Percentiles rank a stretch among this genome's conserved stretches.
Evolutionary conservation across 164 flowering plant genomes (phyloP).

Genomic region (Hamamelis virginiana): DNA sequence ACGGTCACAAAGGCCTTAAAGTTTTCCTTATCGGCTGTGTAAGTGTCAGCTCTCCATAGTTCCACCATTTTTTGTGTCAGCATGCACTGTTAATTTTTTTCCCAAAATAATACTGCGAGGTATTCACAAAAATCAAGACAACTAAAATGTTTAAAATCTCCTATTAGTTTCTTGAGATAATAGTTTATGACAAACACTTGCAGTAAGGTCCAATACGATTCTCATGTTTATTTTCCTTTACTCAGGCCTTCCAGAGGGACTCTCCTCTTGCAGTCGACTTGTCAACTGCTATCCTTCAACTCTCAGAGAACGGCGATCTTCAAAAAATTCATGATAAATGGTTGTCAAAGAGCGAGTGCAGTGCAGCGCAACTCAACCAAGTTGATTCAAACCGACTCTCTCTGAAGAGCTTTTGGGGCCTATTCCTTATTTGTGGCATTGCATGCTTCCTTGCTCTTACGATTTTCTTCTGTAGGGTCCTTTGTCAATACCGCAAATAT

Average conservation of each 20-base stretch:
- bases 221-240: slow-evolving; percentile 3
- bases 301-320: slow-evolving; percentile 90
- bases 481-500: slow-evolving; percentile 55
- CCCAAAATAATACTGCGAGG: too few species aligned
- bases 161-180: too few species aligned
- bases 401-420: slow-evolving; percentile 91
- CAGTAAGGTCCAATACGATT: background rate
- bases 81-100: too few species aligned
- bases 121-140: too few species aligned
- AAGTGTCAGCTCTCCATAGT: too few species aligned
- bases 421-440: slow-evolving; percentile 77
- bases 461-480: slow-evolving; percentile 48
- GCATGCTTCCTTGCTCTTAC: slow-evolving; percentile 63
- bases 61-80: too few species aligned
- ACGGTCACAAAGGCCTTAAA: too few species aligned
- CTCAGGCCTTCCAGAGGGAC: slow-evolving; percentile 86
- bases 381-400: slow-evolving; percentile 49
- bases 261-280: slow-evolving; percentile 88
- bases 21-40: too few species aligned
- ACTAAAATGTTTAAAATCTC: too few species aligned
- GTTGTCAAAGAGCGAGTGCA: slow-evolving; percentile 46
- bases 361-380: slow-evolving; percentile 27
- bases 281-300: slow-evolving; percentile 84
- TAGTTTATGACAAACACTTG: too few species aligned
- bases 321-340: slow-evolving; percentile 81